Evolutionary conservation across 805 yeast genomes (phyloP).

Genomic region (Wickerhamiella galacta): DNA sequence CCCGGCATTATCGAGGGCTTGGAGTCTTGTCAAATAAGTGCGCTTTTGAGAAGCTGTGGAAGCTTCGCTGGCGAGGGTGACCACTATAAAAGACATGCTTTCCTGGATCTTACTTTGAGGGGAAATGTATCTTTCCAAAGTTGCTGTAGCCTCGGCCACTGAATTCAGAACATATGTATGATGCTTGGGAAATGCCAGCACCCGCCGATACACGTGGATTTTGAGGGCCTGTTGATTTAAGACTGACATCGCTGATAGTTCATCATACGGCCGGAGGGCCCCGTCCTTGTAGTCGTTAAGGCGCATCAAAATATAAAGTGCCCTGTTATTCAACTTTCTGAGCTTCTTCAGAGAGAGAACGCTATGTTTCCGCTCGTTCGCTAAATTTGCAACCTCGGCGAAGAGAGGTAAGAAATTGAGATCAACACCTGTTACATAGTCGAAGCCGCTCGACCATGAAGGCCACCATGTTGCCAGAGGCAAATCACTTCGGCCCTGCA

Average conservation of each 20-base stretch:
- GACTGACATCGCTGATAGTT: conserved; percentile 20
- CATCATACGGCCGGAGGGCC: conserved; percentile 12
- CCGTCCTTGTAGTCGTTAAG: conserved; percentile 13
- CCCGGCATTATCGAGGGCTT: conserved; percentile 28
- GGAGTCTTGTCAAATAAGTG: conserved; percentile 27
- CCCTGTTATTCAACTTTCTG: conserved; percentile 1
- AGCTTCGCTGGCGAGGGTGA: conserved; percentile 45
- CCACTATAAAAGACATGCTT: conserved; percentile 37
- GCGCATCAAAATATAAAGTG: conserved; percentile 9
- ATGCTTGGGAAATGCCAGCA: conserved; percentile 29
- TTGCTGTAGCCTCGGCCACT: conserved; percentile 26
- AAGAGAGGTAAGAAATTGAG: conserved; percentile 40
- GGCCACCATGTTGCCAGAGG: conserved; percentile 13
- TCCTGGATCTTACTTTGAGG: conserved; percentile 35
- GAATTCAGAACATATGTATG: conserved; percentile 34
- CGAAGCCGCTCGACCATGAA: conserved; percentile 39
- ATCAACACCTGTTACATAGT: conserved; percentile 40
- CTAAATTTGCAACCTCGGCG: conserved; percentile 31
- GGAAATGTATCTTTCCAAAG: conserved; percentile 27
- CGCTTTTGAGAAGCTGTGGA: conserved; percentile 23
- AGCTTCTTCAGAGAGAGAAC: conserved; percentile 9
- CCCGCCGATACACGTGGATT: conserved; percentile 41
- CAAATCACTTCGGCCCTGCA: conserved; percentile 2
- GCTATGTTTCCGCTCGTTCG: conserved; percentile 17
- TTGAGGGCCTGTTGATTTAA: conserved; percentile 38